Conservation (phyloP, 139 green algal genomes). For the Prasinococcaceae sp. region DNA sequence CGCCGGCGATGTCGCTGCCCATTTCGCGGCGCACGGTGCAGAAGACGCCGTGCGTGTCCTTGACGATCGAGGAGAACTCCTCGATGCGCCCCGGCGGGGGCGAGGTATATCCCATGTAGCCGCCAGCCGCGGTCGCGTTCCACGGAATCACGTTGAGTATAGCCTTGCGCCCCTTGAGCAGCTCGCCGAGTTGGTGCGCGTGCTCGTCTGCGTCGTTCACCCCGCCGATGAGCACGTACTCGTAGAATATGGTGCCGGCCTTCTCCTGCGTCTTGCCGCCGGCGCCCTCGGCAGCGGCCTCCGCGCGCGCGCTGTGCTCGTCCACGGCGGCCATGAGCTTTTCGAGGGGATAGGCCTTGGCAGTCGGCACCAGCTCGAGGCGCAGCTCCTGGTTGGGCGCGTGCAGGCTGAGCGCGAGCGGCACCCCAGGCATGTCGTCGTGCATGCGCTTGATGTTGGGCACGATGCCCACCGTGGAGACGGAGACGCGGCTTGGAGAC, state of each 20-base stretch:
- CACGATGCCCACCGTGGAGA: conserved; percentile 76
- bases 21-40: conserved; percentile 79
- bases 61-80: conserved; percentile 53
- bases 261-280: background rate
- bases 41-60: conserved; percentile 45
- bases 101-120: conserved; percentile 16
- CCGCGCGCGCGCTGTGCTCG: conserved; percentile 30
- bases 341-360: conserved; percentile 63
- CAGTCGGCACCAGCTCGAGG: conserved; percentile 70
- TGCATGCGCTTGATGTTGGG: conserved; percentile 53
- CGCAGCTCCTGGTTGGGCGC: conserved; percentile 72
- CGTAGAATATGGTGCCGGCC: conserved; percentile 52
- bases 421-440: conserved; percentile 65
- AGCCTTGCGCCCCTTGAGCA: conserved; percentile 43
- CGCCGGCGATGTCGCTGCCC: conserved; percentile 70
- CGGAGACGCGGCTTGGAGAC: conserved; percentile 52
- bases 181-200: conserved; percentile 43
- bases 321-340: conserved; percentile 65
- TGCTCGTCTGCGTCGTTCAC: conserved; percentile 66
- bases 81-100: conserved; percentile 11
- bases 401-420: conserved; percentile 83
- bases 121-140: conserved; percentile 46
- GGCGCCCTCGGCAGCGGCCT: background rate
- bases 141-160: conserved; percentile 81
- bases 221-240: conserved; percentile 84